Conservation (phyloP, 352 stramenopile species). For the Globisporangium parvum region DNA sequence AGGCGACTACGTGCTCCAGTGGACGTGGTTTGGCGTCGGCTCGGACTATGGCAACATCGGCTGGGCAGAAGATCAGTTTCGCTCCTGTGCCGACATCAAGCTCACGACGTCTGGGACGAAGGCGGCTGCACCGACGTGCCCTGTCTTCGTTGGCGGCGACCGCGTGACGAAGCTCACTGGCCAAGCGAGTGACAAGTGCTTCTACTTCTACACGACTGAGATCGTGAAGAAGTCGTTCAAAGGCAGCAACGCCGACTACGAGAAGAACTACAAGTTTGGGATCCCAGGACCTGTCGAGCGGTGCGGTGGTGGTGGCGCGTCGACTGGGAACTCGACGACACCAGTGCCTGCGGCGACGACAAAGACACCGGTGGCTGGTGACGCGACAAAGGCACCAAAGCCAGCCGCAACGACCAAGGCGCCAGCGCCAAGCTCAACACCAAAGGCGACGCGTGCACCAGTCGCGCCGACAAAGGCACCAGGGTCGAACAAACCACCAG, state of each 20-base stretch:
- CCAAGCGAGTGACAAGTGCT: constrained; percentile 34
- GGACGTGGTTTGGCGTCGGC: constrained; percentile 42
- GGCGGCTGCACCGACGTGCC: constrained; percentile 27
- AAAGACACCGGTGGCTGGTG: neutral
- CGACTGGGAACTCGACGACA: constrained; percentile 2
- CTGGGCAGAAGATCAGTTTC: constrained; percentile 41
- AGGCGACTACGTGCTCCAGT: constrained; percentile 57
- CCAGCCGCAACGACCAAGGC: no score
- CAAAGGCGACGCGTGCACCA: no score
- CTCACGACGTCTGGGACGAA: constrained; percentile 30
- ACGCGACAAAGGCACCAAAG: no score
- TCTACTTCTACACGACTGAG: constrained; percentile 54
- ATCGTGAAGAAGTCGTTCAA: constrained; percentile 38
- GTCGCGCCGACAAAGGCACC: no score
- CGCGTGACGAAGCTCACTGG: constrained; percentile 40
- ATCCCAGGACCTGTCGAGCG: constrained; percentile 34
- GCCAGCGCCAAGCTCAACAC: no score
- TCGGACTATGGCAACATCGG: constrained; percentile 47
- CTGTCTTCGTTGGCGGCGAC: constrained; percentile 43
- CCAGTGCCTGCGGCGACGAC: neutral
- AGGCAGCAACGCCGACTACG: constrained; percentile 30
- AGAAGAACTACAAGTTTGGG: constrained; percentile 43
- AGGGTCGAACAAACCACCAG: no score
- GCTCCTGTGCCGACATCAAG: constrained; percentile 48
- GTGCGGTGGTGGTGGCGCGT: constrained; percentile 20